Percentiles rank a stretch among this genome's conserved stretches.
Evolutionary conservation across 1,139 yeast genomes (phyloP).

Genomic region (Blastobotrys buckinghamii): DNA sequence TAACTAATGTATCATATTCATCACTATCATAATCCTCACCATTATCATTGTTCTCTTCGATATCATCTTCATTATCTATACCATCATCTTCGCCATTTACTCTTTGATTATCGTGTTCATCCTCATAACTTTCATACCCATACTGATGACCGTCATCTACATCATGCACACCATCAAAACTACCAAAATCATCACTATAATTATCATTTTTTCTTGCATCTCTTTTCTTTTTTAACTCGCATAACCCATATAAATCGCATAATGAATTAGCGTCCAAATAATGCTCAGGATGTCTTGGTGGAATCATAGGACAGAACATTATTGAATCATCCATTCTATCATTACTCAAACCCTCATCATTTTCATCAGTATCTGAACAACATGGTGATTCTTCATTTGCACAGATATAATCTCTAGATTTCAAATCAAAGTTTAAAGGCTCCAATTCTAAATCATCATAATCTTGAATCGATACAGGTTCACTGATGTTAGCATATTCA

Average conservation of each 20-base stretch:
- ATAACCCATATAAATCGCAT: neutral
- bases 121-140: neutral
- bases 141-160: neutral
- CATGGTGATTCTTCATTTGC: neutral
- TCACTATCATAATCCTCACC: neutral
- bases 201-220: neutral
- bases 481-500: neutral
- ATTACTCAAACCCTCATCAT: too few relatives aligned
- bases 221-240: neutral
- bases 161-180: neutral
- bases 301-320: neutral
- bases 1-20: neutral
- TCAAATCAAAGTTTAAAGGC: neutral
- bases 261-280: neutral
- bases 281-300: neutral
- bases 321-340: too few relatives aligned
- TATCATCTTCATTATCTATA: neutral
- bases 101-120: neutral
- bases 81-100: neutral
- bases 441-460: neutral
- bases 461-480: neutral
- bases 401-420: neutral
- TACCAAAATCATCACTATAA: neutral
- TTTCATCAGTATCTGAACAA: neutral
- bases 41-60: neutral